Evolutionary conservation across 2,329 filamentous ascomycete species (phyloP), one percentile per base, ranked within the genome.

Genomic region (Pseudogymnoascus sp.): DNA sequence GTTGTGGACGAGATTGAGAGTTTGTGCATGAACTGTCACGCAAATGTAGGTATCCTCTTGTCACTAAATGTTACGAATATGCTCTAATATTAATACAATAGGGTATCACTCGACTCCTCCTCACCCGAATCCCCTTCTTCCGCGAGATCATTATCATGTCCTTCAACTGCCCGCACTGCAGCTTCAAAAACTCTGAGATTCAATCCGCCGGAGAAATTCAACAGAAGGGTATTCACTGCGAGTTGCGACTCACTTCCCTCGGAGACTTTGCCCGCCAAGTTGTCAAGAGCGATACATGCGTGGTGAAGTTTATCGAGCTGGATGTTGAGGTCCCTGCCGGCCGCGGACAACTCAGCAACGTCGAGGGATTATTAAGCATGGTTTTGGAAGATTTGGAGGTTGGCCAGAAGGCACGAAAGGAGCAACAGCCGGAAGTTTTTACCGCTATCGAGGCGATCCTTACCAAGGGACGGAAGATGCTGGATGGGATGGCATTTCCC

Each of bases 141-240:
- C 91, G 92, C 77, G 93, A 99, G 75, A 87, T 99, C 65, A 91
- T 99, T 70, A 84, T 99, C 74, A 96, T 97, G 87, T 97, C 93
- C 65, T 99, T 99, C 75, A 84, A 84, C 67, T 99, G 94, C 79
- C 86, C 90, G 5, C 85, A 97, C 75, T 99, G 94, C 78, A 80
- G 86, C 72, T 88, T 93, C 76, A 85, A 88, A 67, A 96, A 97
- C 79, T 92, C 92, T 74, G 93, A 97, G 70, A 89, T 99, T 68
- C 93, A 97, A 73, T 86, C 92, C 7, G 94, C 94, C 29, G 92
- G 92, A 64, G 85, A 92, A 68, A 93, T 97, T 64, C 94, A 97
- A 76, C 88, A 92, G 69, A 90, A 90, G 70, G 94, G 94, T 60
- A 81, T 85, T 17, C 90, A 88, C 72, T 96, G 93, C 76, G 87